Conservation (phyloP, 31 red algal species). For the Odonthalia washingtoniensis region DNA sequence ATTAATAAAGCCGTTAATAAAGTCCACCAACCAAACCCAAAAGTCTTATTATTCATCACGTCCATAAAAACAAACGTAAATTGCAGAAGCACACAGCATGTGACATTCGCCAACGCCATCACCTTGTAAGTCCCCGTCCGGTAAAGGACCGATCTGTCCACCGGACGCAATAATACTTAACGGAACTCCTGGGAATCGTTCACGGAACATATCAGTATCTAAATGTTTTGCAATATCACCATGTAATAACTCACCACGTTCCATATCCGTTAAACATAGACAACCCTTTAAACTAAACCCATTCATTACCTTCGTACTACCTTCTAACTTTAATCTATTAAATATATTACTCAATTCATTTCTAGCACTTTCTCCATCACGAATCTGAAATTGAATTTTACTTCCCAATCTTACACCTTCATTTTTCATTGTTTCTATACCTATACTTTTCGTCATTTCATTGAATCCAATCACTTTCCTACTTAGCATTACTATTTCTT, state of each 20-base stretch:
- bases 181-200: slow-evolving; percentile 63
- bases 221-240: slow-evolving; percentile 38
- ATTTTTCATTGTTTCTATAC: slow-evolving; percentile 53
- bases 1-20: too few relatives aligned
- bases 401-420: slow-evolving; percentile 51
- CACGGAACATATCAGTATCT: slow-evolving; percentile 58
- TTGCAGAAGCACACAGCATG: slow-evolving; percentile 44
- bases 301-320: slow-evolving; percentile 57
- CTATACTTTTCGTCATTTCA: slow-evolving; percentile 43
- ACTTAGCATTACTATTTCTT: slow-evolving; percentile 64
- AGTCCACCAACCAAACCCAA: too few relatives aligned
- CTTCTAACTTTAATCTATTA: slow-evolving; percentile 60
- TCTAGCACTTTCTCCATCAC: slow-evolving; percentile 61
- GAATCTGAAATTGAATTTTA: slow-evolving; percentile 68
- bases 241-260: slow-evolving; percentile 58
- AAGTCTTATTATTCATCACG: too few relatives aligned
- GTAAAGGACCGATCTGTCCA: slow-evolving; percentile 72
- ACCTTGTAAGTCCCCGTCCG: slow-evolving; percentile 51
- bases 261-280: slow-evolving; percentile 53
- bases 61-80: slow-evolving; percentile 59
- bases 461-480: slow-evolving; percentile 69
- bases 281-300: slow-evolving; percentile 66
- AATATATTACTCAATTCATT: slow-evolving; percentile 57
- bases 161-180: slow-evolving; percentile 46
- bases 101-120: slow-evolving; percentile 48